Evolutionary conservation across 805 yeast genomes (phyloP).

Genomic region (Pichia membranifaciens): DNA sequence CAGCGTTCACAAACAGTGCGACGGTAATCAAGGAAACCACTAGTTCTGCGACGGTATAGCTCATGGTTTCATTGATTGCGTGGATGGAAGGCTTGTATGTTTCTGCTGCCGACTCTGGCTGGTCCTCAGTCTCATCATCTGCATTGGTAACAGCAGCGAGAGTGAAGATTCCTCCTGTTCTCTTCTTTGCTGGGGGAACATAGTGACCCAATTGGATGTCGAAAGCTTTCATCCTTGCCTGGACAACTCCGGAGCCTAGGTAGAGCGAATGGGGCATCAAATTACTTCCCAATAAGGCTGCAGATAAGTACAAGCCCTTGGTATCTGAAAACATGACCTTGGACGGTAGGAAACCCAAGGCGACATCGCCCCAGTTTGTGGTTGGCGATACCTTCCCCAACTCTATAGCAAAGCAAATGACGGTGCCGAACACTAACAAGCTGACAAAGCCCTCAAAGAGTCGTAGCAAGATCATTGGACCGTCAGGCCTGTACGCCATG

Average conservation of each 20-base stretch:
- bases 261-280: slow-evolving; percentile 93
- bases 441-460: slow-evolving; percentile 80
- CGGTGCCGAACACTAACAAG: slow-evolving; percentile 70
- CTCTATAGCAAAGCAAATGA: slow-evolving; percentile 77
- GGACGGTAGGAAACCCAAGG: slow-evolving; percentile 61
- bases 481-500: slow-evolving; percentile 81
- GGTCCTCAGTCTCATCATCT: slow-evolving; percentile 22
- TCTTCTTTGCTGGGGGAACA: slow-evolving; percentile 28
- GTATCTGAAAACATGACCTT: slow-evolving; percentile 41
- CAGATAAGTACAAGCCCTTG: slow-evolving; percentile 69
- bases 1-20: slow-evolving; percentile 88
- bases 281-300: slow-evolving; percentile 89
- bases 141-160: slow-evolving; percentile 25
- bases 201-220: slow-evolving; percentile 66
- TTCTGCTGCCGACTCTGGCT: slow-evolving; percentile 31
- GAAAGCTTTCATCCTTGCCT: slow-evolving; percentile 73
- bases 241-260: slow-evolving; percentile 84
- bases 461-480: slow-evolving; percentile 71
- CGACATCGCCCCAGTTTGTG: slow-evolving; percentile 51
- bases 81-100: slow-evolving; percentile 65
- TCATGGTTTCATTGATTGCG: slow-evolving; percentile 75
- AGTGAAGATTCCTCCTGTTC: slow-evolving; percentile 14
- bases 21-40: slow-evolving; percentile 77
- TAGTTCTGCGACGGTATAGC: slow-evolving; percentile 75
- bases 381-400: slow-evolving; percentile 58